Percentiles rank a stretch among this genome's conserved stretches.
phyloP scores from a whole-genome alignment of 1,139 yeast species.

The Casaregolazyma suthepensis region DNA sequence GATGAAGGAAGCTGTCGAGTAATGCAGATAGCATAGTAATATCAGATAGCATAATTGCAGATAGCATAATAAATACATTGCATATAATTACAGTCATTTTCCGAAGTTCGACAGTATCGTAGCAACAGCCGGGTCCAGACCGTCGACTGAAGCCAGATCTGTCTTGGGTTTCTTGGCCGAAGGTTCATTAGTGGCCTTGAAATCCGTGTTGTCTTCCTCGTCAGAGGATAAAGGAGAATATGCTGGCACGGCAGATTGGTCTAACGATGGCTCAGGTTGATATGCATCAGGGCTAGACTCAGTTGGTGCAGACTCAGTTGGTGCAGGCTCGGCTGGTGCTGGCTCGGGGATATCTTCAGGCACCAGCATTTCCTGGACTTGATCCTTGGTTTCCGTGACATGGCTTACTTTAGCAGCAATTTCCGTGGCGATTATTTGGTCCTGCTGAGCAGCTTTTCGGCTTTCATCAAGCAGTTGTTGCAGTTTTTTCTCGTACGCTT shows the following conservation, averaged over 20 bases:
- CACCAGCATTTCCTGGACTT: slow-evolving; percentile 41
- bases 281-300: slow-evolving; percentile 11
- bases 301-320: slow-evolving; percentile 14
- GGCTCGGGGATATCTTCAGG: slow-evolving; percentile 20
- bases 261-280: slow-evolving; percentile 15
- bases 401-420: slow-evolving; percentile 39
- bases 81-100: neutral
- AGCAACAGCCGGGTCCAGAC: slow-evolving; percentile 30
- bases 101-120: slow-evolving; percentile 25
- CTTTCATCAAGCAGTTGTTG: slow-evolving; percentile 39
- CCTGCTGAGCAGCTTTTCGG: slow-evolving; percentile 41
- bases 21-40: neutral
- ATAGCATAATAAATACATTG: neutral
- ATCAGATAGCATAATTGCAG: neutral
- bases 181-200: slow-evolving; percentile 13
- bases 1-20: slow-evolving; percentile 1
- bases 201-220: slow-evolving; percentile 29
- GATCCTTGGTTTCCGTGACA: slow-evolving; percentile 40
- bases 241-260: slow-evolving; percentile 34
- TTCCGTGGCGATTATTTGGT: slow-evolving; percentile 40
- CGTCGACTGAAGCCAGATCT: slow-evolving; percentile 20
- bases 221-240: slow-evolving; percentile 34
- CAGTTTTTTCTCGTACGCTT: slow-evolving; percentile 40
- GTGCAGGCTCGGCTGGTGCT: slow-evolving; percentile 20
- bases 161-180: slow-evolving; percentile 27